Percentiles rank a stretch among this genome's conserved stretches.
Evolutionary conservation across 2,329 filamentous ascomycete genomes (phyloP).

Genomic region (Epichloe scottii): DNA sequence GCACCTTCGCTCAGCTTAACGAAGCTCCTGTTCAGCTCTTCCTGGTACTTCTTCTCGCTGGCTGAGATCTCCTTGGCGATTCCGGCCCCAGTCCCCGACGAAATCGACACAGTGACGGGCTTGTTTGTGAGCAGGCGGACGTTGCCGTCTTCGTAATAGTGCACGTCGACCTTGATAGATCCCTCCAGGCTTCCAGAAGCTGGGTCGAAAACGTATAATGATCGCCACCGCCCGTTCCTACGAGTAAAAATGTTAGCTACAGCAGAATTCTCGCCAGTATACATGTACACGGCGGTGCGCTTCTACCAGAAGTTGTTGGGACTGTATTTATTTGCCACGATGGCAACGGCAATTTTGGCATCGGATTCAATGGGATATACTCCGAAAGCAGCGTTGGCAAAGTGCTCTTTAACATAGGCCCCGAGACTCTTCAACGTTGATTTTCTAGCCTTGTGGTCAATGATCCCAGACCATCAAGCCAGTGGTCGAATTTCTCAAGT

Average conservation of each 20-base stretch:
- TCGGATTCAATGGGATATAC: constrained; percentile 72
- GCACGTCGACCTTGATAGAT: constrained; percentile 82
- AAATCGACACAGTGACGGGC: constrained; percentile 48
- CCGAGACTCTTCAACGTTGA: constrained; percentile 68
- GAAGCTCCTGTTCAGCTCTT: constrained; percentile 88
- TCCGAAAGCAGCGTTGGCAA: constrained; percentile 66
- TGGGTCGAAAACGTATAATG: constrained; percentile 68
- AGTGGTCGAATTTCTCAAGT: not conserved
- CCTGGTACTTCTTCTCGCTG: constrained; percentile 86
- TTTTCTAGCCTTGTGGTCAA: constrained; percentile 41
- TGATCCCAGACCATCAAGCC: not conserved
- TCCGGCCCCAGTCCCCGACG: constrained; percentile 50
- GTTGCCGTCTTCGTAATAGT: constrained; percentile 99
- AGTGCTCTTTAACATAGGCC: constrained; percentile 77
- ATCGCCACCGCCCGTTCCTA: constrained; percentile 94
- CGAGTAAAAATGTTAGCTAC: not conserved
- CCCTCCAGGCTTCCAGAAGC: constrained; percentile 58
- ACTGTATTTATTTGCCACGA: constrained; percentile 94
- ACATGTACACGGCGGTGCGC: not conserved
- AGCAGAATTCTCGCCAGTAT: not conserved
- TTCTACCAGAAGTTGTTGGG: constrained; percentile 90
- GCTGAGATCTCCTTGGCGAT: constrained; percentile 67
- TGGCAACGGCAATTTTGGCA: constrained; percentile 62
- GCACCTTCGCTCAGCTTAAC: constrained; percentile 79
- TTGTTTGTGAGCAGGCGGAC: constrained; percentile 88